phyloP scores from a whole-genome alignment of 495 filamentous ascomycete genomes.

The Eremomyces bilateralis region DNA sequence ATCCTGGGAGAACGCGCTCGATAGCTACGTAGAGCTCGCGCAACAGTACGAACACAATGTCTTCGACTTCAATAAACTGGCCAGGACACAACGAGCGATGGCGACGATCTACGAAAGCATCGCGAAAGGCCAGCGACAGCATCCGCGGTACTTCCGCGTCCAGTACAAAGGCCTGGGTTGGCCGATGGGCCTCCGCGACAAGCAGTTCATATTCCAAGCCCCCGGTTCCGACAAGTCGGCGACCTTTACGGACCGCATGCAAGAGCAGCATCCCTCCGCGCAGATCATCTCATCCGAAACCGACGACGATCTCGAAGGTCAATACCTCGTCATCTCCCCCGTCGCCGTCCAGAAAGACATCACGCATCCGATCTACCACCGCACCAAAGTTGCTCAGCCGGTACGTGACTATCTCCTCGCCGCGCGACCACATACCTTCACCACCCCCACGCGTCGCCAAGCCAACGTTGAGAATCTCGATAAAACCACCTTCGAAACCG shows the following conservation, averaged over 20 bases:
- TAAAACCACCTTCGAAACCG: conserved; percentile 67
- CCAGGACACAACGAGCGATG: conserved; percentile 72
- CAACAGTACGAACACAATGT: conserved; percentile 69
- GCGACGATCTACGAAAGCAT: conserved; percentile 83
- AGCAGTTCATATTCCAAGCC: conserved; percentile 83
- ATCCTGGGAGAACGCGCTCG: conserved; percentile 79
- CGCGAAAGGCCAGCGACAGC: conserved; percentile 50
- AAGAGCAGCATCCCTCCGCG: conserved; percentile 72
- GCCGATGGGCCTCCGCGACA: conserved; percentile 56
- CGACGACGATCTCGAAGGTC: conserved; percentile 70
- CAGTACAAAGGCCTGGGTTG: conserved; percentile 84
- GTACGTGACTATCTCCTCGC: conserved; percentile 71
- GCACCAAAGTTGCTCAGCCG: conserved; percentile 56
- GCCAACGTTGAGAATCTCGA: conserved; percentile 57
- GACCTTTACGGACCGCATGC: conserved; percentile 79
- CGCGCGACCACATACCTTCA: conserved; percentile 48
- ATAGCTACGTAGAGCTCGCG: conserved; percentile 76
- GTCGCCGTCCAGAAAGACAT: conserved; percentile 68
- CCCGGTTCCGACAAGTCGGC: conserved; percentile 51
- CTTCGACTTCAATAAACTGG: conserved; percentile 84
- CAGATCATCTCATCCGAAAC: conserved; percentile 51
- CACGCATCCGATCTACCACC: conserved; percentile 68
- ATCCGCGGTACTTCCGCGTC: conserved; percentile 80
- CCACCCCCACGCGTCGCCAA: conserved; percentile 44
- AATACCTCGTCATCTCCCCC: conserved; percentile 68